Evolutionary conservation across 2,329 filamentous ascomycete genomes (phyloP).

Genomic region (Trichophyton schoenleinii): DNA sequence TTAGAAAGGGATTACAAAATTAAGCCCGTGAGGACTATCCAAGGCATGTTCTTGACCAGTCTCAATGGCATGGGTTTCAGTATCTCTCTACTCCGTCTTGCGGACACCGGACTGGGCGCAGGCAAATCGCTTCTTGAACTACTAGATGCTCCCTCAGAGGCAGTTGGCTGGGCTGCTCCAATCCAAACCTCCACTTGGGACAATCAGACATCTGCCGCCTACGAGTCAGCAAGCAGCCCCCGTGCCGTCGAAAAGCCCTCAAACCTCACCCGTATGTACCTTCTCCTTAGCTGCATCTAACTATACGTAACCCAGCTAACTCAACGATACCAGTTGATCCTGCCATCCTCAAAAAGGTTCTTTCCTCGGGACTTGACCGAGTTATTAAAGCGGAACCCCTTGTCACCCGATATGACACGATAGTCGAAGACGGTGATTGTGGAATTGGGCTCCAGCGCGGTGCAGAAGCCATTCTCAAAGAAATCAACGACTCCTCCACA

Average conservation of each 20-base stretch:
- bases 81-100: slow-evolving; percentile 51
- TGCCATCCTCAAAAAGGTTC: slow-evolving; percentile 36
- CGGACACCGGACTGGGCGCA: slow-evolving; percentile 44
- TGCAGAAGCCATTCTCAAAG: slow-evolving; percentile 50
- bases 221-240: slow-evolving; percentile 25
- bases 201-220: slow-evolving; percentile 31
- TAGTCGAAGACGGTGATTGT: slow-evolving; percentile 84
- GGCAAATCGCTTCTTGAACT: slow-evolving; percentile 50
- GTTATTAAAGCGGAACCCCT: slow-evolving; percentile 53
- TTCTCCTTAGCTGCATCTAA: background rate
- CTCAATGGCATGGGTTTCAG: slow-evolving; percentile 61
- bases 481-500: slow-evolving; percentile 28
- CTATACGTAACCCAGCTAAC: slow-evolving; percentile 11
- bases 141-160: slow-evolving; percentile 55
- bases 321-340: slow-evolving; percentile 8
- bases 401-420: slow-evolving; percentile 58
- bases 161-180: slow-evolving; percentile 53
- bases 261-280: slow-evolving; percentile 38
- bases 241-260: slow-evolving; percentile 38
- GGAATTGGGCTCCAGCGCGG: slow-evolving; percentile 76
- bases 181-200: slow-evolving; percentile 49
- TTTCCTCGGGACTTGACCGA: slow-evolving; percentile 44
- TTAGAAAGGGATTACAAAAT: slow-evolving; percentile 47
- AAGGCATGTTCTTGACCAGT: slow-evolving; percentile 60
- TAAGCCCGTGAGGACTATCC: slow-evolving; percentile 48